Evolutionary conservation across 1,284 basidiomycete genomes (phyloP), one percentile per base, ranked within the genome.

Genomic region (Irpex sp.): DNA sequence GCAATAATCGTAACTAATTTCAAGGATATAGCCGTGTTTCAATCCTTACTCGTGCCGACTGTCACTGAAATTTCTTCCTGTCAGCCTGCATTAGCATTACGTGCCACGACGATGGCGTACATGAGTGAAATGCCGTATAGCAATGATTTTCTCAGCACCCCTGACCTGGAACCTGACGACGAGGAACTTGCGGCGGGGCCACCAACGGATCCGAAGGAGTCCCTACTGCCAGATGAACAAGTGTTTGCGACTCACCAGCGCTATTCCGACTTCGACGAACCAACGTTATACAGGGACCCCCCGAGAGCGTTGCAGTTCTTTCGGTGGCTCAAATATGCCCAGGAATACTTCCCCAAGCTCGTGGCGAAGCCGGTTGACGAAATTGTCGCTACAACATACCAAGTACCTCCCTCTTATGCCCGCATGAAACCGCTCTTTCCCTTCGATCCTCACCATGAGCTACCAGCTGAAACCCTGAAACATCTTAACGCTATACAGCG

Each of bases 221-320:
- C 59, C 15, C 34, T 60, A 17, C 8, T 17, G 26, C 26, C 59
- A n/a, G 59, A 60, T 21, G 59, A 60, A 57, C 19, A 56, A 17
- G 49, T 60, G 7, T 60, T 60, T 21, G 59, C 59, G 15, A 44
- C 40, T 44, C 40, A 44, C 40, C 40, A 15, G 40, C 40, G 40
- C 40, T 44, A 44, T 44, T 44, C 40, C 40, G 40, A 44, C 15
- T 44, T 44, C 40, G 48, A 60, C 44, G 21, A 17, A 54, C 51
- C 59, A 40, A 13, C 26, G 54, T 26, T 19, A 60, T 57, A 59
- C 54, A 37, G 38, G 11, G 58, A 59, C 38, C 38, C 26, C 7
- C 44, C 34, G n/a, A 59, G 40, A 59, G 58, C 58, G 38, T 17
- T 49, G n/a, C 58, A 59, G 26, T 59, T 59, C 15, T 59, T 59